phyloP scores from a whole-genome alignment of 768 basidiomycete genomes.

The Daedaleopsis nitida region DNA sequence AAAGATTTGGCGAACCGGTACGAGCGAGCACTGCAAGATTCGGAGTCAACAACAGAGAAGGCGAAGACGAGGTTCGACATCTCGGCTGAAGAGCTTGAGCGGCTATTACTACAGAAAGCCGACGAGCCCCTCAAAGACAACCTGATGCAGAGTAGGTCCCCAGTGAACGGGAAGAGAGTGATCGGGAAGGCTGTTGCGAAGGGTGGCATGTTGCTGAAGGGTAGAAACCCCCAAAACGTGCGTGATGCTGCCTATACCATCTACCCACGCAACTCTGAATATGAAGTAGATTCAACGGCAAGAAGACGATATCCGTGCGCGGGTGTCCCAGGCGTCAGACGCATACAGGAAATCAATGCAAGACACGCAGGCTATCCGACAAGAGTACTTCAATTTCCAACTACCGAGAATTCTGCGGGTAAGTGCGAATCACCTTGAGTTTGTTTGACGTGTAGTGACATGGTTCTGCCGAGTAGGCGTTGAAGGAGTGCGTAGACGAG shows the following conservation, averaged over 20 bases:
- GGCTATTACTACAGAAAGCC: slow-evolving; percentile 90
- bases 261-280: neutral
- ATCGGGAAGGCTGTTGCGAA: slow-evolving; percentile 92
- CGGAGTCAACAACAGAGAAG: slow-evolving; percentile 85
- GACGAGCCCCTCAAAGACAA: slow-evolving; percentile 90
- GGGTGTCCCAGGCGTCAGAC: slow-evolving; percentile 86
- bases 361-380: slow-evolving; percentile 87
- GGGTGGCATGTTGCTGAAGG: slow-evolving; percentile 86
- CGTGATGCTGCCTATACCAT: slow-evolving; percentile 8
- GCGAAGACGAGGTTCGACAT: slow-evolving; percentile 83
- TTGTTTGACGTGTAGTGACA: neutral
- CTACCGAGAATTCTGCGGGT: slow-evolving; percentile 91
- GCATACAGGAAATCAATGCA: slow-evolving; percentile 87
- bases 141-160: slow-evolving; percentile 61
- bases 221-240: slow-evolving; percentile 90
- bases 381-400: slow-evolving; percentile 98
- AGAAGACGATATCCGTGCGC: slow-evolving; percentile 89
- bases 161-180: slow-evolving; percentile 72
- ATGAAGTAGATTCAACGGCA: slow-evolving; percentile 74
- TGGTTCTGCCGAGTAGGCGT: slow-evolving; percentile 37
- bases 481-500: slow-evolving; percentile 96
- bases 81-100: slow-evolving; percentile 92
- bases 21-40: slow-evolving; percentile 86
- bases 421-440: slow-evolving; percentile 34
- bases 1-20: slow-evolving; percentile 90